Percentiles rank a stretch among this genome's conserved stretches.
Evolutionary conservation across 495 filamentous ascomycete species (phyloP).

Genomic region (Lepidopterella palustris): DNA sequence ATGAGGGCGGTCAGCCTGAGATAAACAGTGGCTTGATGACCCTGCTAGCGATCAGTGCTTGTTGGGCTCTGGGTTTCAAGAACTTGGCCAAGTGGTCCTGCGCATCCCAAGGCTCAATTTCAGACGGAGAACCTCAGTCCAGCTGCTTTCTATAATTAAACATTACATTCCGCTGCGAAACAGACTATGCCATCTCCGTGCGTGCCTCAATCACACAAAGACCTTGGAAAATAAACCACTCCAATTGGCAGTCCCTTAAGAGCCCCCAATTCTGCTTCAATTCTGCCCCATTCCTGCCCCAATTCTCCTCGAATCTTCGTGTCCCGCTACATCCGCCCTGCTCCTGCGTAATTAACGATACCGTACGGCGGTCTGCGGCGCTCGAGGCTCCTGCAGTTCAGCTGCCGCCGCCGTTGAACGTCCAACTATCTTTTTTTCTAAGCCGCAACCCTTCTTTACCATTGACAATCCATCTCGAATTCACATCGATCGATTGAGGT

Average conservation of each 20-base stretch:
- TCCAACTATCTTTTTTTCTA: background rate
- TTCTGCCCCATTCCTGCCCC: too few relatives aligned
- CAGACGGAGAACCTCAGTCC: too few relatives aligned
- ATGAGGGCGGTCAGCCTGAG: background rate
- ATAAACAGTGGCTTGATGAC: background rate
- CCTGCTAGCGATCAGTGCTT: conserved; percentile 4
- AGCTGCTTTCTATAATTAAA: too few relatives aligned
- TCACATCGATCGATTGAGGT: too few relatives aligned
- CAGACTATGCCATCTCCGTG: too few relatives aligned
- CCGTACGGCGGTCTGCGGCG: too few relatives aligned
- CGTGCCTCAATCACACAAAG: background rate
- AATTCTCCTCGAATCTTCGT: too few relatives aligned
- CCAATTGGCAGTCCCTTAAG: too few relatives aligned
- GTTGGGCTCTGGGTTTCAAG: background rate
- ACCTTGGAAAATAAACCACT: too few relatives aligned
- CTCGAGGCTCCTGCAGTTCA: too few relatives aligned
- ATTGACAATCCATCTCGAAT: background rate
- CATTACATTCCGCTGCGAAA: too few relatives aligned
- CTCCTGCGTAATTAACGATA: background rate
- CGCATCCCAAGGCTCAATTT: background rate
- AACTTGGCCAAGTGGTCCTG: background rate
- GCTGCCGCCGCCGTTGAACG: background rate
- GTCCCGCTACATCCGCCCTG: background rate
- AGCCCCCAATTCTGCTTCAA: too few relatives aligned
- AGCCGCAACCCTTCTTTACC: background rate